These are phyloP conservation scores for Clitopilus hobsonii DNA, from an alignment of 768 basidiomycete species.

Conservation along the genomic window DNA sequence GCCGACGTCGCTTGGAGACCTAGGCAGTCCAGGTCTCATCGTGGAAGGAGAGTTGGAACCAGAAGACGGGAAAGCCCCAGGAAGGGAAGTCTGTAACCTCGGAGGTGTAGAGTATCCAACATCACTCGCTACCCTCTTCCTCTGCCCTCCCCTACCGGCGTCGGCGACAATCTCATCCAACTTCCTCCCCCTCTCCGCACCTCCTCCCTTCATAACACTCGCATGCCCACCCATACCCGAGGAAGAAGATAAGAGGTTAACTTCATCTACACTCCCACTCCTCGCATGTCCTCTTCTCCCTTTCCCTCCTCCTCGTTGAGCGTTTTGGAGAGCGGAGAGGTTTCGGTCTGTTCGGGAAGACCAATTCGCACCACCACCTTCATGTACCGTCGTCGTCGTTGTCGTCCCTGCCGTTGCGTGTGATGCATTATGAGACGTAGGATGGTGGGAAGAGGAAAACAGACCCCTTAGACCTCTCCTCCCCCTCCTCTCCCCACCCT, in stretches of 20 bases:
- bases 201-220: background rate
- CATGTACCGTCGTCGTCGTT: no score
- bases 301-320: no score
- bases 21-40: background rate
- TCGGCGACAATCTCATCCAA: background rate
- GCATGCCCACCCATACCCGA: background rate
- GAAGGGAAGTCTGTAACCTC: background rate
- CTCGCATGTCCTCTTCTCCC: background rate
- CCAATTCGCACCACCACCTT: no score
- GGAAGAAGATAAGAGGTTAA: no score
- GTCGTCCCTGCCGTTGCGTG: no score
- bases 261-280: constrained; percentile 2
- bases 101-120: background rate
- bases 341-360: constrained; percentile 19
- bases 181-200: background rate
- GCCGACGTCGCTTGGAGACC: background rate
- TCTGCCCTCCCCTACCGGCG: background rate
- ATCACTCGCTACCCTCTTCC: constrained; percentile 1
- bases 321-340: constrained; percentile 11
- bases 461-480: constrained; percentile 3
- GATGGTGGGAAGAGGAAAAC: background rate
- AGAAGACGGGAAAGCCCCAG: background rate
- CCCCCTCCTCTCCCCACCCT: constrained; percentile 5
- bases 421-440: no score
- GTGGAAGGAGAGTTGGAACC: background rate